Evolutionary conservation across 1,139 yeast genomes (phyloP).

Genomic region (Hemisphaericaspora subhashii): DNA sequence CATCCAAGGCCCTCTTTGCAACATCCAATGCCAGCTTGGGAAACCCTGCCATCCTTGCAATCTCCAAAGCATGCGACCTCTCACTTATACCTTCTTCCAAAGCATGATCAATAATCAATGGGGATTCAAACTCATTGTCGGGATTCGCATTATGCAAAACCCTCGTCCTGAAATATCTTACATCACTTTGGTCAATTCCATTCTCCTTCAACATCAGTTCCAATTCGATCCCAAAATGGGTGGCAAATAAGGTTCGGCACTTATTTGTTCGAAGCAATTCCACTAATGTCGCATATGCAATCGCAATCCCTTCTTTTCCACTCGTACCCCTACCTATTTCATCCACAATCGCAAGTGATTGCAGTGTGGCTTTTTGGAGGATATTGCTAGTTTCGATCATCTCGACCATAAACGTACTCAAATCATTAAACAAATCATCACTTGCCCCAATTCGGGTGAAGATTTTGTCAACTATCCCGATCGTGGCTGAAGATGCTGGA

Average conservation of each 20-base stretch:
- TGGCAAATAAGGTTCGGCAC: slow-evolving; percentile 85
- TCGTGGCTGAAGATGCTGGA: slow-evolving; percentile 70
- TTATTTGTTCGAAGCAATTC: slow-evolving; percentile 56
- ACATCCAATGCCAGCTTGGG: slow-evolving; percentile 58
- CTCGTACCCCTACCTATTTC: slow-evolving; percentile 98
- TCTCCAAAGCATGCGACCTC: slow-evolving; percentile 80
- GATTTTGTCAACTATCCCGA: slow-evolving; percentile 83
- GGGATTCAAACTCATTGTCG: slow-evolving; percentile 13
- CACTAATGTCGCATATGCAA: slow-evolving; percentile 78
- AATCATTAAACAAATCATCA: slow-evolving; percentile 81
- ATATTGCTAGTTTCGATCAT: slow-evolving; percentile 94
- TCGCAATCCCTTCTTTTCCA: slow-evolving; percentile 82
- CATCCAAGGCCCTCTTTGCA: slow-evolving; percentile 43
- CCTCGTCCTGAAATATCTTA: slow-evolving; percentile 55
- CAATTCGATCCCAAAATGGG: slow-evolving; percentile 84
- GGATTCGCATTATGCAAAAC: slow-evolving; percentile 23
- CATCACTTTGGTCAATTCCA: slow-evolving; percentile 26
- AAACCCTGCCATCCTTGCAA: slow-evolving; percentile 83
- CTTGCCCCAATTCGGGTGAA: slow-evolving; percentile 91
- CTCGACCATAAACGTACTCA: slow-evolving; percentile 96
- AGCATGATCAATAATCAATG: slow-evolving; percentile 57
- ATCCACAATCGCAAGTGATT: slow-evolving; percentile 84
- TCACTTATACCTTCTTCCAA: slow-evolving; percentile 71
- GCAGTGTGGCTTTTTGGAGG: slow-evolving; percentile 68
- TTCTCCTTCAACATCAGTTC: slow-evolving; percentile 28